phyloP scores from a whole-genome alignment of 2,329 filamentous ascomycete species.

The Fusarium continuum region DNA sequence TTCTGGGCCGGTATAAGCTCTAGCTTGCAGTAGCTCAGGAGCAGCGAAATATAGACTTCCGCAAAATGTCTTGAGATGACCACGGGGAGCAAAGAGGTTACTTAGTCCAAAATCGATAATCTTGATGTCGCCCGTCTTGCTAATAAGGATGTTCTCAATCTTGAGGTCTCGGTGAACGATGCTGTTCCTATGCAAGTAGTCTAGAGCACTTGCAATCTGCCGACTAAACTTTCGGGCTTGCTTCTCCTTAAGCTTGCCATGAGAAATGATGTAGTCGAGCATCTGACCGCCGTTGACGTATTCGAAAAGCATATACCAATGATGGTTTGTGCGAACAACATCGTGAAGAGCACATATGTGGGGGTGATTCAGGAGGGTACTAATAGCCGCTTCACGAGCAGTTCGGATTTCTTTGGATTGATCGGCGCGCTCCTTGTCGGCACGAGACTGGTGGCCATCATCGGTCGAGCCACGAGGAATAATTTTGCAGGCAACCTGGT shows the following conservation, averaged over 20 bases:
- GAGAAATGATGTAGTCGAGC: conserved; percentile 99
- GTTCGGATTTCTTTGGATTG: conserved; percentile 97
- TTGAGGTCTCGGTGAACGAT: conserved; percentile 98
- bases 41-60: conserved; percentile 98
- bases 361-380: conserved; percentile 91
- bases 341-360: conserved; percentile 97
- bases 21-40: conserved; percentile 90
- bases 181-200: conserved; percentile 98
- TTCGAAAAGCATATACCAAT: conserved; percentile 99
- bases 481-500: conserved; percentile 90
- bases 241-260: conserved; percentile 97
- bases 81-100: conserved; percentile 89
- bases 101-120: conserved; percentile 99
- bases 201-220: conserved; percentile 94
- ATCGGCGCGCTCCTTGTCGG: conserved; percentile 87
- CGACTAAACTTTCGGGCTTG: conserved; percentile 97
- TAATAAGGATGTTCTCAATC: conserved; percentile 99
- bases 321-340: conserved; percentile 93
- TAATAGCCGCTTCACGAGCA: conserved; percentile 93
- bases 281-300: conserved; percentile 99
- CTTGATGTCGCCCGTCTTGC: conserved; percentile 98
- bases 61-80: conserved; percentile 94
- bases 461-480: conserved; percentile 90
- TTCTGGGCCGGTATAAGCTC: conserved; percentile 93
- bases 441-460: conserved; percentile 76